These are phyloP conservation scores for Allium cepa DNA, from an alignment of 106 monocot genomes.

Conservation along the genomic window DNA sequence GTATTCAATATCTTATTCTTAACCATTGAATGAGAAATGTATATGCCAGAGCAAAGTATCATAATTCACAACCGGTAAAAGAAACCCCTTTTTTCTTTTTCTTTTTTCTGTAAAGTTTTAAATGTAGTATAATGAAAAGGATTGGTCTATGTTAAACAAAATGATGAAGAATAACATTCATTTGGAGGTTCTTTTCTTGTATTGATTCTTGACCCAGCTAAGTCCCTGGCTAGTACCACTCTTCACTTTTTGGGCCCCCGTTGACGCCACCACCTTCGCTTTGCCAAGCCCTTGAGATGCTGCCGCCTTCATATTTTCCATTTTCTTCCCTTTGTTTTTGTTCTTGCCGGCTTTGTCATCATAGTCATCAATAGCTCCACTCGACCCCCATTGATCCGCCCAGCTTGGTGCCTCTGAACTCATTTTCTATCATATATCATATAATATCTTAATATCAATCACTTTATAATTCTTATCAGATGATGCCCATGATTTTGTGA, in stretches of 20 bases:
- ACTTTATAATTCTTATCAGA: too few relatives aligned
- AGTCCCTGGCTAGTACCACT: slow-evolving; percentile 35
- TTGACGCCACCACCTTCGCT: slow-evolving; percentile 42
- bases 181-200: slow-evolving; percentile 56
- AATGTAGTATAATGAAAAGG: too few relatives aligned
- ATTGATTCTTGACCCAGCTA: slow-evolving; percentile 63
- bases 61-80: too few relatives aligned
- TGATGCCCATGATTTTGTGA: too few relatives aligned
- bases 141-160: too few relatives aligned
- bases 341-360: background rate
- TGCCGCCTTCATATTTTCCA: slow-evolving; percentile 41
- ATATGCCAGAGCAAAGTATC: too few relatives aligned
- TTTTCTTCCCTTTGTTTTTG: slow-evolving; percentile 24
- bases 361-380: slow-evolving; percentile 13
- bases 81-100: too few relatives aligned
- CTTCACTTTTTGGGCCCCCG: slow-evolving; percentile 62
- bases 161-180: slow-evolving; percentile 4
- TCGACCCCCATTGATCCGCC: slow-evolving; percentile 39
- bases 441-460: too few relatives aligned
- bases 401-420: slow-evolving; percentile 42
- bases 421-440: slow-evolving; percentile 13
- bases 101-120: too few relatives aligned
- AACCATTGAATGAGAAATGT: too few relatives aligned
- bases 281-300: slow-evolving; percentile 33
- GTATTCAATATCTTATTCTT: too few relatives aligned